phyloP scores from a whole-genome alignment of 1,284 basidiomycete genomes.

The Ceratobasidium sp. region DNA sequence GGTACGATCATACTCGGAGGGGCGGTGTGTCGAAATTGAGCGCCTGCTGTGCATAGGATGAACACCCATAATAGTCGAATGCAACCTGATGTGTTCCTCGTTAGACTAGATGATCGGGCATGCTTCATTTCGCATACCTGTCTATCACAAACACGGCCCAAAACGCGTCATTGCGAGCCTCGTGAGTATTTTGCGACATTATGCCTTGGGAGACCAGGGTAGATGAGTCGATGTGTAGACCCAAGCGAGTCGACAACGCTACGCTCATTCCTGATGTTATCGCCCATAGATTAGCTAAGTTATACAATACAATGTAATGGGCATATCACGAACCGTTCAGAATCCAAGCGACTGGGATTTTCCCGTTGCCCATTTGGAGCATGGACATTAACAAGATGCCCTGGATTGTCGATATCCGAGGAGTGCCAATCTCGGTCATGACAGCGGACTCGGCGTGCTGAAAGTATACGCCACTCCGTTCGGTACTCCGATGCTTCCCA shows the following conservation, averaged over 20 bases:
- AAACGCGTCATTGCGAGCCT: conserved; percentile 34
- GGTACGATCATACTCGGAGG: background rate
- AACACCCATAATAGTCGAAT: conserved; percentile 42
- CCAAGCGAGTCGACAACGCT: conserved; percentile 34
- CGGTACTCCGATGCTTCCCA: conserved; percentile 8
- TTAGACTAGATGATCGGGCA: background rate
- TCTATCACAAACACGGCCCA: conserved; percentile 42
- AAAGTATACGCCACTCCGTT: conserved; percentile 1
- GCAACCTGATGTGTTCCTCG: conserved; percentile 1
- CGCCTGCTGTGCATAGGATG: conserved; percentile 39
- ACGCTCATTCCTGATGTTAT: conserved; percentile 21
- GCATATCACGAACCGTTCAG: conserved; percentile 19
- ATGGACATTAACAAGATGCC: conserved; percentile 33
- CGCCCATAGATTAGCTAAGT: background rate
- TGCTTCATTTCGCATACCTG: conserved; percentile 1
- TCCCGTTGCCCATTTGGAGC: conserved; percentile 40
- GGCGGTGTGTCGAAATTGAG: conserved; percentile 39
- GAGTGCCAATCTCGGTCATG: conserved; percentile 41
- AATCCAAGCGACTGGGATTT: conserved; percentile 43
- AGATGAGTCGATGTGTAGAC: conserved; percentile 41
- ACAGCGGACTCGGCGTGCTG: conserved; percentile 20
- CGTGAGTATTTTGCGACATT: conserved; percentile 24
- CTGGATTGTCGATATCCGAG: conserved; percentile 31
- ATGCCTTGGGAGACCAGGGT: conserved; percentile 19
- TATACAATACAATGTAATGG: background rate